phyloP scores from a whole-genome alignment of 257 asterid species.

The Petrea volubilis region DNA sequence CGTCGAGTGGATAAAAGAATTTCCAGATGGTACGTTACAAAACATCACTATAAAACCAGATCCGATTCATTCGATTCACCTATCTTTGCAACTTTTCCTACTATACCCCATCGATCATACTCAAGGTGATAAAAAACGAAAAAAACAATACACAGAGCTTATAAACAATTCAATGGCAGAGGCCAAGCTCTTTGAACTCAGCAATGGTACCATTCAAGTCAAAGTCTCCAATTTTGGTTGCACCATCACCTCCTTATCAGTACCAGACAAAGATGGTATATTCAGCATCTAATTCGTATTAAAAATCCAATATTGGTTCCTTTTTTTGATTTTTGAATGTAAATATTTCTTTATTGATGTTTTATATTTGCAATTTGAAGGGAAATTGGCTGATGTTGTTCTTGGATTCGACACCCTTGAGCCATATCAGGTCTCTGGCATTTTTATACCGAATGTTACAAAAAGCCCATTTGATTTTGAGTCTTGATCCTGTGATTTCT shows the following conservation, averaged over 20 bases:
- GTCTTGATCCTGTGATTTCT: background rate
- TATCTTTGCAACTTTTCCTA: background rate
- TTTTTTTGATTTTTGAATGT: background rate
- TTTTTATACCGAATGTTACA: background rate
- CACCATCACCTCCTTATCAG: slow-evolving; percentile 80
- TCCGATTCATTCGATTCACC: background rate
- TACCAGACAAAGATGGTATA: slow-evolving; percentile 84
- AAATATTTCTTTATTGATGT: slow-evolving; percentile 3
- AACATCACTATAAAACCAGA: slow-evolving; percentile 3
- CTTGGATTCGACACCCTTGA: slow-evolving; percentile 93
- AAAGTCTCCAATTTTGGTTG: slow-evolving; percentile 82
- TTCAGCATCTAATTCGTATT: background rate
- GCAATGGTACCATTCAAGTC: slow-evolving; percentile 77
- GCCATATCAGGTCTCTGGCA: slow-evolving; percentile 70
- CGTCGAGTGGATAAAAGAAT: no score
- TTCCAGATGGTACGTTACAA: no score
- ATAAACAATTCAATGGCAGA: slow-evolving; percentile 53
- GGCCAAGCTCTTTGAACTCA: slow-evolving; percentile 81
- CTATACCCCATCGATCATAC: background rate
- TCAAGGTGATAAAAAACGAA: background rate
- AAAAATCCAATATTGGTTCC: slow-evolving; percentile 1
- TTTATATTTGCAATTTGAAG: slow-evolving; percentile 37
- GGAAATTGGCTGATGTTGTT: slow-evolving; percentile 90
- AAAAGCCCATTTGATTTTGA: background rate
- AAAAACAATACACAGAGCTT: background rate